Conservation (phyloP, 2,329 filamentous ascomycete species). For the Lecanoromycetidae sp. region DNA sequence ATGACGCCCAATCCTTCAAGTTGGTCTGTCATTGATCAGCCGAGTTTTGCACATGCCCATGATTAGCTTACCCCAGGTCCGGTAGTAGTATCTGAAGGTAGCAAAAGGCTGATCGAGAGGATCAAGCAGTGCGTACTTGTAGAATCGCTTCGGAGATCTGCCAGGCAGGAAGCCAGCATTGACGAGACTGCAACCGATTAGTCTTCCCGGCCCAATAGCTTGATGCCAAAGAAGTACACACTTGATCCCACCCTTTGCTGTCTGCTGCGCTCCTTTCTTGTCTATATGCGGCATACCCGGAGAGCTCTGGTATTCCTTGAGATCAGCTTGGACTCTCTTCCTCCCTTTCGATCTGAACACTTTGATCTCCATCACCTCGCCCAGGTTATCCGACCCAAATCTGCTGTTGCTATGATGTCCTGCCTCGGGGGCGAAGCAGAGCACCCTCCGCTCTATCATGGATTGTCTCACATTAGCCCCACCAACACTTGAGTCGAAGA, state of each 20-base stretch:
- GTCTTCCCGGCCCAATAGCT: neutral
- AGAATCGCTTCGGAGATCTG: slow-evolving; percentile 33
- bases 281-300: neutral
- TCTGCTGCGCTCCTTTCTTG: neutral
- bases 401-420: slow-evolving; percentile 1
- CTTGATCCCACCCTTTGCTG: slow-evolving; percentile 5
- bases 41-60: neutral
- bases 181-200: slow-evolving; percentile 23
- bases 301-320: slow-evolving; percentile 20
- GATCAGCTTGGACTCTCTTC: slow-evolving; percentile 26
- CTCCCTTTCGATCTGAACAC: slow-evolving; percentile 31
- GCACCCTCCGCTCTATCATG: slow-evolving; percentile 30
- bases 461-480: slow-evolving; percentile 3
- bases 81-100: slow-evolving; percentile 20
- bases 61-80: slow-evolving; percentile 16
- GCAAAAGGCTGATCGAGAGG: slow-evolving; percentile 37
- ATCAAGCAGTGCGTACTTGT: slow-evolving; percentile 39
- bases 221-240: neutral
- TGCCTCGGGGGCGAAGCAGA: slow-evolving; percentile 27
- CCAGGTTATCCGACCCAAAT: slow-evolving; percentile 13
- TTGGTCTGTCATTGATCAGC: slow-evolving; percentile 4
- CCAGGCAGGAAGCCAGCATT: slow-evolving; percentile 28
- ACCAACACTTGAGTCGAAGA: slow-evolving; percentile 23
- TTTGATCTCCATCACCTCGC: slow-evolving; percentile 30
- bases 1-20: slow-evolving; percentile 7